phyloP scores from a whole-genome alignment of 1,284 basidiomycete genomes.

The Gymnopus androsaceus region DNA sequence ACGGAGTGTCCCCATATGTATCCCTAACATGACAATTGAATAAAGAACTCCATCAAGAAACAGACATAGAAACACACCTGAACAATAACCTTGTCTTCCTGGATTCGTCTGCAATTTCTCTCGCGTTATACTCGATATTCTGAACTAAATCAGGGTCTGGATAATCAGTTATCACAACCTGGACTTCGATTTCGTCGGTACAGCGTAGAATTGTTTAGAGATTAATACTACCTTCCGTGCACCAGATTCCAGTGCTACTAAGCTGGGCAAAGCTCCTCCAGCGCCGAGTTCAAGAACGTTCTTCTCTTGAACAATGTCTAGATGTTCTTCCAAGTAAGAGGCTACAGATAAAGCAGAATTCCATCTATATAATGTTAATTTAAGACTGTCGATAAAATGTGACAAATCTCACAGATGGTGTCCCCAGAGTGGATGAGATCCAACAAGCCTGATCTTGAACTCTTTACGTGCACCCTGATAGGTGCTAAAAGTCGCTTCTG shows the following conservation, averaged over 20 bases:
- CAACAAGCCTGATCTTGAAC: constrained; percentile 77
- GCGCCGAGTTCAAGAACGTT: constrained; percentile 89
- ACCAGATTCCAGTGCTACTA: constrained; percentile 72
- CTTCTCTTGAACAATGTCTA: constrained; percentile 42
- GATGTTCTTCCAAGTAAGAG: constrained; percentile 67
- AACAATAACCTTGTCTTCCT: constrained; percentile 40
- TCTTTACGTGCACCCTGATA: constrained; percentile 52
- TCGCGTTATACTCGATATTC: constrained; percentile 77
- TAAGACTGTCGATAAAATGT: background rate
- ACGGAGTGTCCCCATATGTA: constrained; percentile 89
- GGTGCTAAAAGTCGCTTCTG: constrained; percentile 51
- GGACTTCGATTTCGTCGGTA: background rate
- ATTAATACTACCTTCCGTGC: constrained; percentile 52
- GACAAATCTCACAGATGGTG: constrained; percentile 73
- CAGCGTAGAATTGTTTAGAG: constrained; percentile 9
- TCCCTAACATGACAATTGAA: constrained; percentile 50
- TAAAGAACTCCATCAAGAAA: background rate
- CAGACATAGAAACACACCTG: constrained; percentile 40
- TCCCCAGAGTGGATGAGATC: constrained; percentile 89
- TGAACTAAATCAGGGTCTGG: constrained; percentile 81
- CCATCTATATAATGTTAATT: constrained; percentile 59
- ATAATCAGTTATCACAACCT: constrained; percentile 91
- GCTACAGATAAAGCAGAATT: constrained; percentile 82
- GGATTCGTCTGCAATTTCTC: constrained; percentile 49
- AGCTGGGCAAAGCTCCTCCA: constrained; percentile 85